A percentile compares a stretch with the other conserved stretches of the same genome.
Evolutionary conservation across 129 eudicot genomes (phyloP).

Genomic region (Scalesia atractyloides): DNA sequence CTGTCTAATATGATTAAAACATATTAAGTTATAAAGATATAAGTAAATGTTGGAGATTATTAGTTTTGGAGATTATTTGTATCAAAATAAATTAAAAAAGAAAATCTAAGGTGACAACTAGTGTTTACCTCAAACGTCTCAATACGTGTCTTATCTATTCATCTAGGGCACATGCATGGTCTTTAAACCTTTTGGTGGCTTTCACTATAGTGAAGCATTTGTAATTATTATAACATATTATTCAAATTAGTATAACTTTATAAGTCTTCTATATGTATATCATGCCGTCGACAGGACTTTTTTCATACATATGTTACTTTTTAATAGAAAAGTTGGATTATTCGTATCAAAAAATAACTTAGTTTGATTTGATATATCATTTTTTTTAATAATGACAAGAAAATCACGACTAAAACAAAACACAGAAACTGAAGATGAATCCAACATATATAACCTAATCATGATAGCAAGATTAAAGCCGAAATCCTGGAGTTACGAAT

Average conservation of each 20-base stretch:
- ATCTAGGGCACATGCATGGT: slow-evolving; percentile 6
- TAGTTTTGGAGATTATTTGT: not conserved
- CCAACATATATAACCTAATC: not conserved
- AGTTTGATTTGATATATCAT: too few species aligned
- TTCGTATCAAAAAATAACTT: too few species aligned
- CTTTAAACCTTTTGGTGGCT: slow-evolving; percentile 5
- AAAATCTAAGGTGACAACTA: not conserved
- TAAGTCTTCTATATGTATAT: too few species aligned
- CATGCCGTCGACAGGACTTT: not conserved
- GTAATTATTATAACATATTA: not conserved
- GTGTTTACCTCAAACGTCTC: slow-evolving; percentile 28
- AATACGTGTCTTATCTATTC: slow-evolving; percentile 33
- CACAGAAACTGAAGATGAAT: slow-evolving; percentile 17
- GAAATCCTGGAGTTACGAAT: slow-evolving; percentile 50
- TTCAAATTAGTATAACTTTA: too few species aligned
- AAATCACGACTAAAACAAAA: not conserved
- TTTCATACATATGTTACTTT: too few species aligned
- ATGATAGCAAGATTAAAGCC: not conserved
- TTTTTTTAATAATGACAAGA: not conserved
- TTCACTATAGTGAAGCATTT: not conserved
- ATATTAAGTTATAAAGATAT: not conserved
- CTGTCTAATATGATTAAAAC: too few species aligned
- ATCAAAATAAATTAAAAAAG: slow-evolving; percentile 9
- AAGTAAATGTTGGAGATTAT: not conserved
- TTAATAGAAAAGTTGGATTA: too few species aligned